These are phyloP conservation scores for Mrakia blollopis DNA, from an alignment of 768 basidiomycete genomes.

Conservation along the genomic window DNA sequence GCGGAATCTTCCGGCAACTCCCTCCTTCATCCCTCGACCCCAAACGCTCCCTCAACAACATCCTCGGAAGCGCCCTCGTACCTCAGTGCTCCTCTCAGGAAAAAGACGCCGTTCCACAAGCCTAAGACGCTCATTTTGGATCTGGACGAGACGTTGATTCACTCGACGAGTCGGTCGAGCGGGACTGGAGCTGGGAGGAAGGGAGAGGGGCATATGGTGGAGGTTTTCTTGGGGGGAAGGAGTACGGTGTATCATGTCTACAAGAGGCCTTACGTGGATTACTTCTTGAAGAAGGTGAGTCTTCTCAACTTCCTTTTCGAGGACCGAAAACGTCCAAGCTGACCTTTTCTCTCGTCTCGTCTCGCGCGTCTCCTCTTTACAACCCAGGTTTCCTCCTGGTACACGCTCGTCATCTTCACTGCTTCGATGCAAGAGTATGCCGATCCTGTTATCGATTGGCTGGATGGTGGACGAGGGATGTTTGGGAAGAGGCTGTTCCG, in stretches of 20 bases:
- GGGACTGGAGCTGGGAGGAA: slow-evolving; percentile 49
- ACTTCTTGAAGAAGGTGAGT: slow-evolving; percentile 76
- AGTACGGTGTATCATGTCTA: slow-evolving; percentile 96
- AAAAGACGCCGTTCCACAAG: slow-evolving; percentile 61
- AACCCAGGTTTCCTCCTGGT: slow-evolving; percentile 88
- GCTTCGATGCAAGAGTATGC: slow-evolving; percentile 99
- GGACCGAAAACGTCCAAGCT: neutral
- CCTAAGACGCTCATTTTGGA: slow-evolving; percentile 96
- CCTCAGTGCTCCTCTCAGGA: neutral
- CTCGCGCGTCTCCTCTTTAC: neutral
- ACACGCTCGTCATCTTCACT: slow-evolving; percentile 96
- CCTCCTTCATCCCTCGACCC: slow-evolving; percentile 1
- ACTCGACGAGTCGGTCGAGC: slow-evolving; percentile 73
- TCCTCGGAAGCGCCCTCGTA: neutral
- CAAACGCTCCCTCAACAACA: neutral
- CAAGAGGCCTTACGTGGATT: slow-evolving; percentile 96
- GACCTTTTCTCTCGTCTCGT: neutral
- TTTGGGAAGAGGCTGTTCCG: slow-evolving; percentile 83
- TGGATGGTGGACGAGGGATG: slow-evolving; percentile 89
- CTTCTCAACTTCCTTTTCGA: neutral
- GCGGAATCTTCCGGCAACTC: slow-evolving; percentile 3
- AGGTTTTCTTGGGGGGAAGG: slow-evolving; percentile 81
- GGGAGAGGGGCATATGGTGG: slow-evolving; percentile 77
- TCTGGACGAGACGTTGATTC: slow-evolving; percentile 96
- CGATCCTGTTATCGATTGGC: slow-evolving; percentile 99